Conservation (phyloP, 257 asterid species). For the Solanum dulcamara region DNA sequence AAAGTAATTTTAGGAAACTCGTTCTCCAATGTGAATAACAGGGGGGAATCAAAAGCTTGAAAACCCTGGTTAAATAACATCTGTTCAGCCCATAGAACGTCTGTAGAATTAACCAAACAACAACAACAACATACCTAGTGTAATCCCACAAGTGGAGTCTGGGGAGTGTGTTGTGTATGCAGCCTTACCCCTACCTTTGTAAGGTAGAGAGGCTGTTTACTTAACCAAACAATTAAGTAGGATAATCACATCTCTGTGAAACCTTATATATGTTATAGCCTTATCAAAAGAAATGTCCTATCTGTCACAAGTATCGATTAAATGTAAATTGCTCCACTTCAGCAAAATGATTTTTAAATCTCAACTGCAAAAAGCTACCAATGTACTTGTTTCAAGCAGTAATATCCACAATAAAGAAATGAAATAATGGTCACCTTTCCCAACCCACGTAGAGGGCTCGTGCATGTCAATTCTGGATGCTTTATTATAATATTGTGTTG, state of each 20-base stretch:
- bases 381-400: background rate
- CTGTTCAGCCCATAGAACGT: background rate
- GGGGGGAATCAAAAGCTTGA: background rate
- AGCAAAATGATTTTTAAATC: background rate
- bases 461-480: constrained; percentile 98
- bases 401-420: background rate
- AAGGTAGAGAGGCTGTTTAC: background rate
- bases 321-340: background rate
- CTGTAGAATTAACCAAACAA: background rate
- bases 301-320: background rate
- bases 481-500: constrained; percentile 91
- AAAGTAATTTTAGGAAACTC: background rate
- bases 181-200: background rate
- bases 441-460: constrained; percentile 98
- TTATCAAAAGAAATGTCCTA: background rate
- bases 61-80: background rate
- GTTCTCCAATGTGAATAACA: background rate
- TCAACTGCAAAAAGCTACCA: background rate
- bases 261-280: background rate
- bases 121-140: background rate
- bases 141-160: background rate
- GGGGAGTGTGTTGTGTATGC: background rate
- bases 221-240: background rate
- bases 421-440: constrained; percentile 55
- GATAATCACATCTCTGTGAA: background rate